Base-by-base conservation (phyloP, 768 basidiomycete species). In the Rhizopogon sp. region DNA sequence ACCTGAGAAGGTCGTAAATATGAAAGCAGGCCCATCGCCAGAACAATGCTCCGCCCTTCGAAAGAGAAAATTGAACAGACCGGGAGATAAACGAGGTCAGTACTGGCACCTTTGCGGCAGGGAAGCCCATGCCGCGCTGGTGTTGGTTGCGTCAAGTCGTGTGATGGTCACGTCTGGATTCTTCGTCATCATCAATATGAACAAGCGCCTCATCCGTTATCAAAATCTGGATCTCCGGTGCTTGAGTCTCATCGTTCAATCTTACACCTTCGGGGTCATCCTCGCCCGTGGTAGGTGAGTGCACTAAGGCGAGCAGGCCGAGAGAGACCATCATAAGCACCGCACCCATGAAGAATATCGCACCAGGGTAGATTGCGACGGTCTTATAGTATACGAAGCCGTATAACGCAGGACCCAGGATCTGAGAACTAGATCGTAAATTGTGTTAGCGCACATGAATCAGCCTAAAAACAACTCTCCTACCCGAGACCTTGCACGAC, bases 331-430 rank as follows among this genome's bases (percentile, higher is more conserved):
- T 46, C 47, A 79, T 60, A 20, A 69, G 69, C 37, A 61, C 69
- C 29, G 75, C 67, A 7, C 81, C 77, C 25, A 88, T 70, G 54
- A 83, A 74, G 69, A 93, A 88, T 6, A 94, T 83, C 3, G 82
- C 79, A 39, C 80, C 76, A 2, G 93, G 87, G 63, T 84, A 85
- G 8, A 72, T 75, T 8, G 79, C 81, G 14, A 92, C 90, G 0
- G 90, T 94, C 52, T 74, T 77, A 57, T 80, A 76, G 63, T 85
- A 94, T 9, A 88, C 74, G 16, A 84, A 64, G 5, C 91, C 89
- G 61, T 87, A 93, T 39, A 91, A 33, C 3, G 83, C 71, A 0
- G 93, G 92, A 0, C 87, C 85, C 1, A 93, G 39, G 16, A 93
- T 81, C 56, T 84, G 81, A 28, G 81, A 72, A 65, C 86, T 88